Base-by-base conservation (phyloP, 805 yeast species). In the Phaffomyces thermotolerans region DNA sequence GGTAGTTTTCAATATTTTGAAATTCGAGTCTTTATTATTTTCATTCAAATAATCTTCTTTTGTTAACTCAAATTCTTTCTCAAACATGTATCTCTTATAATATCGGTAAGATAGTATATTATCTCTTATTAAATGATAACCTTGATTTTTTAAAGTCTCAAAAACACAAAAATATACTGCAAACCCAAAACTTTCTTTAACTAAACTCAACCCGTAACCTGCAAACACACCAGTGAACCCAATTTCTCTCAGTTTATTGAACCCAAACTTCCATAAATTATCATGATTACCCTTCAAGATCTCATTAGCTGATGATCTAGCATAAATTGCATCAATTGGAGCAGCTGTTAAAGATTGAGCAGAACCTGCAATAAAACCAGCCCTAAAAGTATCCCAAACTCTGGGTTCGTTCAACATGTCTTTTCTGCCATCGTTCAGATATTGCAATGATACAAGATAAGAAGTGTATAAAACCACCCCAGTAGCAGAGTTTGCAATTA, bases 281-380 rank as follows among this genome's bases (percentile, higher is more conserved):
- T 75, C 75, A 61, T 84, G 81, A 29, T 73, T 70, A 7, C 88
- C 84, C 41, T 75, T 72, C 14, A 87, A 63, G 42, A 90, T 65
- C 51, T 88, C 95, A 10, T 83, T 76, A 6, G 87, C 81, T 2
- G 80, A 73, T 50, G 90, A 85, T 51, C 97, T 71, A 2, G 95
- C 78, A 56, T 83, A 84, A 4, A 91, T 78, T 8, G 97, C 96
- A 63, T 91, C 97, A 5, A 91, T 71, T 0, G 98, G 98, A 2
- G 96, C 91, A 2, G 96, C 95, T 1, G 87, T 90, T 15, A 87
- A 65, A n/a, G 95, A 84, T 54, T 93, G 96, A 22, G 80, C 78
- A 0, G 82, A 78, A 2, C 97, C 97, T 0, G 96, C 96, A 0
- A 86, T 50, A 44, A 81, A 78, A 0, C 98, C 98, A 0, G 96